phyloP scores from a whole-genome alignment of 139 green algal genomes.

The Picocystis salinarum region DNA sequence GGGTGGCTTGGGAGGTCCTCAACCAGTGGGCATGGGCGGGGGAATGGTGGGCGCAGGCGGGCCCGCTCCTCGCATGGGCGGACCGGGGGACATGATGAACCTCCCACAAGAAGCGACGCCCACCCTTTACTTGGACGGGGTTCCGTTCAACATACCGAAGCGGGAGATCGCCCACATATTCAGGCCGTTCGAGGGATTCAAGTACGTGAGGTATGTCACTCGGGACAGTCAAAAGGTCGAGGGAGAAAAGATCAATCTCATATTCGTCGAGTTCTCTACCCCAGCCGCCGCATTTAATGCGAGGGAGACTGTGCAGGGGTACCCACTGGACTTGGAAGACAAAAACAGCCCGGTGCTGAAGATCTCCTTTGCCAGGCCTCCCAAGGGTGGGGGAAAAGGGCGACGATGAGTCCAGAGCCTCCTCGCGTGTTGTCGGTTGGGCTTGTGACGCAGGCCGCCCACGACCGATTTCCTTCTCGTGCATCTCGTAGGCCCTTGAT shows the following conservation, averaged over 20 bases:
- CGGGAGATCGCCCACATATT: slow-evolving; percentile 51
- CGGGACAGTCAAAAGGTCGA: slow-evolving; percentile 23
- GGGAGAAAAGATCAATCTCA: neutral
- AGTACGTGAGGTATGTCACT: slow-evolving; percentile 24
- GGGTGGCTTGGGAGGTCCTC: too few relatives aligned
- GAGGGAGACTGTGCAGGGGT: slow-evolving; percentile 7
- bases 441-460: too few relatives aligned
- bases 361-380: slow-evolving; percentile 9
- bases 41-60: neutral
- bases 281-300: neutral
- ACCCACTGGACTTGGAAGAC: slow-evolving; percentile 13
- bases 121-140: slow-evolving; percentile 30
- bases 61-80: neutral
- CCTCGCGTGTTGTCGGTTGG: too few relatives aligned
- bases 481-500: too few relatives aligned
- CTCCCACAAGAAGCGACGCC: slow-evolving; percentile 22
- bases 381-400: neutral
- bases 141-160: slow-evolving; percentile 29
- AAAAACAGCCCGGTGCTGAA: neutral
- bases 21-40: too few relatives aligned
- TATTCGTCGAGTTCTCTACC: slow-evolving; percentile 6
- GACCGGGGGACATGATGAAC: neutral
- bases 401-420: too few relatives aligned
- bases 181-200: slow-evolving; percentile 34
- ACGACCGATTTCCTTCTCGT: too few relatives aligned